A percentile compares a stretch with the other conserved stretches of the same genome.
These are phyloP conservation scores for Astrephomene gubernaculifera DNA, from an alignment of 139 green algal genomes.

Conservation along the genomic window DNA sequence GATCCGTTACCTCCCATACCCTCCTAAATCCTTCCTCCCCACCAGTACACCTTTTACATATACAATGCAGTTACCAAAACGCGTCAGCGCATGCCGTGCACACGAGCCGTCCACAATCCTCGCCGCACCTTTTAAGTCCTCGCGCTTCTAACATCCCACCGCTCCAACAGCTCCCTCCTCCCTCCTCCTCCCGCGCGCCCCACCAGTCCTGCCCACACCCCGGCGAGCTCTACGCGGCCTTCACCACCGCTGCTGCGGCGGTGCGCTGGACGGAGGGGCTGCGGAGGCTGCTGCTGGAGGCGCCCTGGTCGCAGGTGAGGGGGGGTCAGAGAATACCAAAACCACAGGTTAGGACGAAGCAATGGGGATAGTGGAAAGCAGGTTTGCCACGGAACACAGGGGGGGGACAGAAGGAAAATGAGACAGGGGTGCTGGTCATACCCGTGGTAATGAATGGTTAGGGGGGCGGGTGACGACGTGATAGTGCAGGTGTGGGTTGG, in stretches of 20 bases:
- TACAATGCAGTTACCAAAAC: background rate
- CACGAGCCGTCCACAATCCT: background rate
- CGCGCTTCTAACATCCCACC: background rate
- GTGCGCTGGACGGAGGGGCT: constrained; percentile 21
- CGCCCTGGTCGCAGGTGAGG: constrained; percentile 10
- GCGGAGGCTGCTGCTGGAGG: background rate
- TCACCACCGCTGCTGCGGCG: constrained; percentile 5
- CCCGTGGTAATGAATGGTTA: background rate
- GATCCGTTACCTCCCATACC: background rate
- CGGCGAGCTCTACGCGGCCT: constrained; percentile 1
- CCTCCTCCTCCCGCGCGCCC: background rate
- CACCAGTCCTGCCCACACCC: background rate
- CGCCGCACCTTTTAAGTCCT: background rate
- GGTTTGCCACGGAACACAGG: background rate
- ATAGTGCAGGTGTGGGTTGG: background rate
- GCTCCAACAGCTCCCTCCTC: background rate
- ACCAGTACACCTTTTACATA: background rate
- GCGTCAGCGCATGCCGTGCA: background rate
- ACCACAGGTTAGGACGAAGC: too few relatives aligned
- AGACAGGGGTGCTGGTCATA: background rate
- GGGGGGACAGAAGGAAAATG: background rate
- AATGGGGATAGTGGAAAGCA: background rate
- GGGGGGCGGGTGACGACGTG: background rate
- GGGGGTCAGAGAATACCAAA: too few relatives aligned
- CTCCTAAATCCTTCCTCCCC: background rate